These are phyloP conservation scores for Paracoccidioides lutzii DNA, from an alignment of 2,329 filamentous ascomycete species.

Conservation along the genomic window DNA sequence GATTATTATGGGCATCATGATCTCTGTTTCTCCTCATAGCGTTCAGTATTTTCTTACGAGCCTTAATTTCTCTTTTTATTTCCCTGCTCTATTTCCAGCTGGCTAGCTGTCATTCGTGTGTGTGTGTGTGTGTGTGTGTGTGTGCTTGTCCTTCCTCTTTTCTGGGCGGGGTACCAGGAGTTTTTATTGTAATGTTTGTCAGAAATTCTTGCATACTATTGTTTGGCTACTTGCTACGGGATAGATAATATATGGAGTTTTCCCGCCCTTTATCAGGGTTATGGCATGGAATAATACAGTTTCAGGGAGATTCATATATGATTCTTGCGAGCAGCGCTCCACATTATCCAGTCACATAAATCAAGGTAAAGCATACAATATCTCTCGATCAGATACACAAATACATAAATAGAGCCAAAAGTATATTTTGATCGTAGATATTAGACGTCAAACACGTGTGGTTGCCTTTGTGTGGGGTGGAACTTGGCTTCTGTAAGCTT, in stretches of 20 bases:
- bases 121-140: not conserved
- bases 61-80: not conserved
- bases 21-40: not conserved
- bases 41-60: not conserved
- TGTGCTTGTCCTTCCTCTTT: constrained; percentile 6
- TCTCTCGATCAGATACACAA: too few relatives aligned
- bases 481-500: too few relatives aligned
- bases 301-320: not conserved
- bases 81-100: not conserved
- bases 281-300: not conserved
- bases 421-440: too few relatives aligned
- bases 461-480: too few relatives aligned
- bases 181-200: not conserved
- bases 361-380: too few relatives aligned
- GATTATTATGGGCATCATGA: not conserved
- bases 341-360: not conserved
- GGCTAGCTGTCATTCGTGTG: not conserved
- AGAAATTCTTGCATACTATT: not conserved
- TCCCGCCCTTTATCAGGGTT: not conserved
- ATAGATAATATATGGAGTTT: not conserved
- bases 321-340: not conserved
- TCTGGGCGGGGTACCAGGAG: not conserved
- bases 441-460: too few relatives aligned
- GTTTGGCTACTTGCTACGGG: not conserved
- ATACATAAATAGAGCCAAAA: too few relatives aligned